Conservation (phyloP, 768 basidiomycete species). For the Tephrocybe rancida region DNA sequence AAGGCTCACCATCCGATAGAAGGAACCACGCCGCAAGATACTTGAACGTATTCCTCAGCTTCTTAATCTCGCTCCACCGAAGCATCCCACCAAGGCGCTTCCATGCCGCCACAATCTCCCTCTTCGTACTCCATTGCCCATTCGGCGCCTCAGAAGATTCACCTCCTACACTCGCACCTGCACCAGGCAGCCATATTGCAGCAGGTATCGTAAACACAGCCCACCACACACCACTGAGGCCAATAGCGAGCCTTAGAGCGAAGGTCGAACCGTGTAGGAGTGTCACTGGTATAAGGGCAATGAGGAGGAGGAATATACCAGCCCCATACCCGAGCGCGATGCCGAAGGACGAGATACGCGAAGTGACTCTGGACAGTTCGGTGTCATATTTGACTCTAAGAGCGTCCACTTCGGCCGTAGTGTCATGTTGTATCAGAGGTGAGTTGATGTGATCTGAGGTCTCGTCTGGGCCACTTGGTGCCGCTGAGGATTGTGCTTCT, state of each 20-base stretch:
- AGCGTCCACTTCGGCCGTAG: conserved; percentile 17
- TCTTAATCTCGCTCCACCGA: conserved; percentile 67
- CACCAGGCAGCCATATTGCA: conserved; percentile 68
- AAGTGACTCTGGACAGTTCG: conserved; percentile 70
- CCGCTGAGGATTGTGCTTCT: conserved; percentile 13
- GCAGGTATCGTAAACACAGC: conserved; percentile 79
- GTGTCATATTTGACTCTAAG: conserved; percentile 50
- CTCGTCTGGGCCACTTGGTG: conserved; percentile 14
- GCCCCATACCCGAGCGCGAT: conserved; percentile 87
- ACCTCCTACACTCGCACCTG: conserved; percentile 19
- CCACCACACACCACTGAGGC: conserved; percentile 90
- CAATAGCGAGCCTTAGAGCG: conserved; percentile 81
- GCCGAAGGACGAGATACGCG: conserved; percentile 82
- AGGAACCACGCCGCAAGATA: conserved; percentile 95
- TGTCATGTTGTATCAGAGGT: conserved; percentile 37
- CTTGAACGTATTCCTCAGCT: conserved; percentile 81
- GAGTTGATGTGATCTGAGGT: conserved; percentile 30
- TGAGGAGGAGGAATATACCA: conserved; percentile 75
- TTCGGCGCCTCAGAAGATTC: conserved; percentile 16
- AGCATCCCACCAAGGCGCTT: conserved; percentile 75
- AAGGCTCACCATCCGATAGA: conserved; percentile 77
- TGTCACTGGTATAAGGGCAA: conserved; percentile 79
- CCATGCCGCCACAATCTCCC: conserved; percentile 75
- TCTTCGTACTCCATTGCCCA: conserved; percentile 43
- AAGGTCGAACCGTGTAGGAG: conserved; percentile 74